Evolutionary conservation across 2,329 filamentous ascomycete genomes (phyloP), one percentile per base, ranked within the genome.

Genomic region (Zymoseptoria ardabiliae): DNA sequence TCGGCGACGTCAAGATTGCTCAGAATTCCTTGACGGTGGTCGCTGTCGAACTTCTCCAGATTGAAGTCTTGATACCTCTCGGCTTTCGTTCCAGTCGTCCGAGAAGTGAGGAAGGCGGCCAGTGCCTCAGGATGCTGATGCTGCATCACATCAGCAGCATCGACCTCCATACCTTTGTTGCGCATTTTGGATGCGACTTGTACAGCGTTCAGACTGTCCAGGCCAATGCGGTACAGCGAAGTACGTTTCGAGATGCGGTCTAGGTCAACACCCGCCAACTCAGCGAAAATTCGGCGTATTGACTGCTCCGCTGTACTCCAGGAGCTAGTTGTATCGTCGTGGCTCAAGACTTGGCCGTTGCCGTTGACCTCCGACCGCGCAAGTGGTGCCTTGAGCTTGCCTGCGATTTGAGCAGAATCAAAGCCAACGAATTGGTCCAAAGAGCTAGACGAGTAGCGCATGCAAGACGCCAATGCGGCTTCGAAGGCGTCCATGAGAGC

Each of bases 131-230:
- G 66, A 2, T 66, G 69, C 50, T 64, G 64, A 57, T 74, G 66
- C 57, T 89, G 85, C 57, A 97, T 81, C 13, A 97, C 85, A 71
- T 96, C 89, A 1, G 85, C 82, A 0, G 89, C 85, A 1, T 85
- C 84, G 0, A 91, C 73, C 1, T 72, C 68, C 48, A 85, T 76
- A 0, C 85, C 85, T 19, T 80, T 68, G 48, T 79, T 81, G 19
- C 87, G 84, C 17, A 97, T 77, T 23, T 80, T 76, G 1, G 84
- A 81, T 0, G 91, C 89, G 9, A 96, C 79, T 68, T 96, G 91
- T 17, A 84, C 80, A 0, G 91, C 89, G 61, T 88, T 92, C 68
- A 97, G 94, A 70, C 92, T 97, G 73, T 97, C 92, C 3, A 97
- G 77, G 0, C 93, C 93, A n/a, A 96, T 82, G 59, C 88, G 85